Evolutionary conservation across 257 asterid species (phyloP).

Genomic region (Nicotiana obtusifolia): DNA sequence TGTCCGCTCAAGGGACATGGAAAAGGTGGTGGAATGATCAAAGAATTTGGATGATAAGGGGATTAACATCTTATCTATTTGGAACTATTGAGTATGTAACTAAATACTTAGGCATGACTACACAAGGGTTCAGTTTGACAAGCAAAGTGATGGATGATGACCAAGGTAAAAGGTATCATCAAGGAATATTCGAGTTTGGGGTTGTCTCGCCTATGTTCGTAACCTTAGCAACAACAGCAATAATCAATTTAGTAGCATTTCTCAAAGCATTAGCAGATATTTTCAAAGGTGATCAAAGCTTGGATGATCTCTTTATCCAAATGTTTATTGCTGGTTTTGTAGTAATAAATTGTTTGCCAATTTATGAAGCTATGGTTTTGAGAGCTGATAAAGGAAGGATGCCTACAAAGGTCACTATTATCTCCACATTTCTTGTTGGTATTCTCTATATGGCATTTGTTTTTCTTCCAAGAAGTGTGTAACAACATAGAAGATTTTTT

Average conservation of each 20-base stretch:
- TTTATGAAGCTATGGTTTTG: slow-evolving; percentile 64
- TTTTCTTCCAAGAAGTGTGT: neutral
- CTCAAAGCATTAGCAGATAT: slow-evolving; percentile 20
- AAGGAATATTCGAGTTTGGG: slow-evolving; percentile 61
- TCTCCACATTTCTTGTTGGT: slow-evolving; percentile 34
- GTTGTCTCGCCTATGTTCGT: slow-evolving; percentile 51
- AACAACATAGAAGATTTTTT: neutral
- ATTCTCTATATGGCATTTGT: slow-evolving; percentile 17
- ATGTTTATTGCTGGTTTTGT: slow-evolving; percentile 46
- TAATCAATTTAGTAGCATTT: slow-evolving; percentile 23
- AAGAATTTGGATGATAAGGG: slow-evolving; percentile 69
- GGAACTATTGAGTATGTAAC: slow-evolving; percentile 44
- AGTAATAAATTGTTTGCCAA: slow-evolving; percentile 46
- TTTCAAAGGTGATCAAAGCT: slow-evolving; percentile 9
- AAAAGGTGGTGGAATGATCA: slow-evolving; percentile 83
- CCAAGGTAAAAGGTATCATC: slow-evolving; percentile 44
- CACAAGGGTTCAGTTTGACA: slow-evolving; percentile 57
- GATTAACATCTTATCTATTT: slow-evolving; percentile 42
- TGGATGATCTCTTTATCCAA: slow-evolving; percentile 29
- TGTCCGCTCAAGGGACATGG: slow-evolving; percentile 35
- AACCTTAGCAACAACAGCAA: neutral
- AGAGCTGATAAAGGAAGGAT: slow-evolving; percentile 56
- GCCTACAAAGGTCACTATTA: slow-evolving; percentile 40
- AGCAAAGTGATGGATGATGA: slow-evolving; percentile 56
- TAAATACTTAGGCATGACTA: slow-evolving; percentile 43